Conservation (phyloP, 768 basidiomycete genomes). For the Saitozyma podzolica region DNA sequence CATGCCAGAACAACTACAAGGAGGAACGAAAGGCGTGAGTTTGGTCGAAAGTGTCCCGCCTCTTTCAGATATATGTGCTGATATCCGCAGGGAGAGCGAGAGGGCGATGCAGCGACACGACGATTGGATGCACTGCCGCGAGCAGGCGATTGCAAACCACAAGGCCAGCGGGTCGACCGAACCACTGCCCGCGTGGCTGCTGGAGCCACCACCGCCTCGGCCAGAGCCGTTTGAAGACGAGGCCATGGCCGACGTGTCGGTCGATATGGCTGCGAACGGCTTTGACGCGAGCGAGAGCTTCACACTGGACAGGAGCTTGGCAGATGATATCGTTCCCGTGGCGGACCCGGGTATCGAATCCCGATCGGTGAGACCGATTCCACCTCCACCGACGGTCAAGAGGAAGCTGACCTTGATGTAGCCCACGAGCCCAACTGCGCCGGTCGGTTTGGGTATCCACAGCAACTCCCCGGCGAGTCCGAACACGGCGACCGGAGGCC, state of each 20-base stretch:
- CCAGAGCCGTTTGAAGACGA: slow-evolving; percentile 75
- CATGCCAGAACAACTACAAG: slow-evolving; percentile 88
- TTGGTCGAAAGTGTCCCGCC: background rate
- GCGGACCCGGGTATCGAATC: slow-evolving; percentile 71
- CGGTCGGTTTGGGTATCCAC: slow-evolving; percentile 60
- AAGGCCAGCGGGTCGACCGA: slow-evolving; percentile 32
- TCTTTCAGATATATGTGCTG: slow-evolving; percentile 6
- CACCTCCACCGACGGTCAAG: background rate
- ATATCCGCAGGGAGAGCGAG: slow-evolving; percentile 71
- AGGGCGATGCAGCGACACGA: slow-evolving; percentile 80
- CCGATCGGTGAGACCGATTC: slow-evolving; percentile 17
- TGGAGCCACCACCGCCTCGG: slow-evolving; percentile 72
- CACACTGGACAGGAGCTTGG: slow-evolving; percentile 57
- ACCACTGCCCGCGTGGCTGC: slow-evolving; percentile 68
- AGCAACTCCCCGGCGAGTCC: slow-evolving; percentile 59
- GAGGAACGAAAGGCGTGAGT: slow-evolving; percentile 80
- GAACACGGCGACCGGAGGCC: slow-evolving; percentile 52
- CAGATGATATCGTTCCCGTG: slow-evolving; percentile 82
- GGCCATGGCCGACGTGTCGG: slow-evolving; percentile 82
- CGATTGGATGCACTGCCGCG: slow-evolving; percentile 82
- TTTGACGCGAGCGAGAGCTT: slow-evolving; percentile 50
- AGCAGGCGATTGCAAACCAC: slow-evolving; percentile 65
- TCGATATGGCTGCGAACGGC: slow-evolving; percentile 64
- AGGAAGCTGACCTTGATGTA: slow-evolving; percentile 56
- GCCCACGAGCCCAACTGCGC: slow-evolving; percentile 5